Evolutionary conservation across 352 stramenopile species (phyloP).

Genomic region (Aphanomyces invadans): DNA sequence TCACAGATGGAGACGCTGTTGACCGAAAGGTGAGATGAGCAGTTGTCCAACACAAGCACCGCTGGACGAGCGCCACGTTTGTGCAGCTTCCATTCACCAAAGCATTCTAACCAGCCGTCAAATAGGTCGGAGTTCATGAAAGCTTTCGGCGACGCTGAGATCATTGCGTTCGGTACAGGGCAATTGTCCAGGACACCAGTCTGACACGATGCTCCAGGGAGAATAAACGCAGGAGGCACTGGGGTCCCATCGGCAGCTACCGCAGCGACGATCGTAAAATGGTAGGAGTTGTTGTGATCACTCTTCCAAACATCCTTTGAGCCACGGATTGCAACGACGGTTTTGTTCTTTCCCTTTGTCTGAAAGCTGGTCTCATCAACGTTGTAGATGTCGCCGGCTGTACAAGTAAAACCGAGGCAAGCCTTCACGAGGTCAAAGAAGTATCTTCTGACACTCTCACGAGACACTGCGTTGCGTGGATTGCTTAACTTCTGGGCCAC

Average conservation of each 20-base stretch:
- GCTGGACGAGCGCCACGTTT: background rate
- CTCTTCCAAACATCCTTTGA: background rate
- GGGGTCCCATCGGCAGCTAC: background rate
- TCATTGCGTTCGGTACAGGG: background rate
- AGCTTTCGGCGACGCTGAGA: background rate
- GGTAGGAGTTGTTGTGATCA: background rate
- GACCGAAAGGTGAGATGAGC: background rate
- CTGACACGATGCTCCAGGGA: background rate
- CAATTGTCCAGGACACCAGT: background rate
- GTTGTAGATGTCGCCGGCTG: background rate
- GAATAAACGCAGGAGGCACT: constrained; percentile 1
- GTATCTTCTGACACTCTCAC: background rate
- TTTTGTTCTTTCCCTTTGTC: constrained; percentile 1
- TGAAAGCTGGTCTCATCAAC: constrained; percentile 9
- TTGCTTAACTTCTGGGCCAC: background rate
- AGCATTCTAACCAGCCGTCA: background rate
- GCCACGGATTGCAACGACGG: constrained; percentile 2
- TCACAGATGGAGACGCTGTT: background rate
- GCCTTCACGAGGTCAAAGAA: background rate
- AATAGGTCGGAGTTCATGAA: constrained; percentile 4
- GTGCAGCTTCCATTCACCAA: background rate
- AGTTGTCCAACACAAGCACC: background rate
- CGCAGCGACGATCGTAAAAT: background rate
- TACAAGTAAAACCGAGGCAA: background rate
- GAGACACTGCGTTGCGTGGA: background rate